Percentiles rank a stretch among this genome's conserved stretches.
Evolutionary conservation across 2,329 filamentous ascomycete species (phyloP).

Genomic region (Trichoderma atrobrunneum): DNA sequence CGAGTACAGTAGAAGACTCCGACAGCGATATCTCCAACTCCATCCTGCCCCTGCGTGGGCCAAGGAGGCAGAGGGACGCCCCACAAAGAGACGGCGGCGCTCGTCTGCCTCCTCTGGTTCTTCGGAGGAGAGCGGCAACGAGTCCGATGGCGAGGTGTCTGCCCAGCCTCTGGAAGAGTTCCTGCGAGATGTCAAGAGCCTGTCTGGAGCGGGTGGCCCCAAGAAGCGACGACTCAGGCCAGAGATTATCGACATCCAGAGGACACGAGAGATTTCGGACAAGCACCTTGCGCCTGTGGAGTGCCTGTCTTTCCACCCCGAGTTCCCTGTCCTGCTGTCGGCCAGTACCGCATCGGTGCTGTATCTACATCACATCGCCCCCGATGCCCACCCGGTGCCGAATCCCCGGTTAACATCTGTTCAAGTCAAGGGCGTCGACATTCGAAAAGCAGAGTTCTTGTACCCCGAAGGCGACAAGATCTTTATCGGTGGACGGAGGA

Average conservation of each 20-base stretch:
- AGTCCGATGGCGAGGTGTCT: slow-evolving; percentile 59
- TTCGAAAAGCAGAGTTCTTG: slow-evolving; percentile 80
- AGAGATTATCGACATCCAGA: slow-evolving; percentile 86
- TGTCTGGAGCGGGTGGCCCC: slow-evolving; percentile 53
- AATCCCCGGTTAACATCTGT: slow-evolving; percentile 90
- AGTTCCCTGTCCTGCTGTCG: slow-evolving; percentile 83
- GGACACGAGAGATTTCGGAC: slow-evolving; percentile 80
- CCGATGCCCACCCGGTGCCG: slow-evolving; percentile 68
- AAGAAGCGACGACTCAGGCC: slow-evolving; percentile 74
- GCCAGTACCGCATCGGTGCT: slow-evolving; percentile 82
- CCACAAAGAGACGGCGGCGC: slow-evolving; percentile 49
- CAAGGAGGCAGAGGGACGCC: slow-evolving; percentile 47
- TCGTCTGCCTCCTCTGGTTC: slow-evolving; percentile 53
- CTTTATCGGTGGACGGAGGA: slow-evolving; percentile 81
- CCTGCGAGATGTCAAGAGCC: slow-evolving; percentile 68
- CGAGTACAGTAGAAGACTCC: slow-evolving; percentile 78
- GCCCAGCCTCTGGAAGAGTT: slow-evolving; percentile 76
- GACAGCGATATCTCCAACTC: slow-evolving; percentile 68
- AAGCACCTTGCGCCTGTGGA: slow-evolving; percentile 75
- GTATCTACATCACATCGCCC: slow-evolving; percentile 84
- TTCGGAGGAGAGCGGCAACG: slow-evolving; percentile 53
- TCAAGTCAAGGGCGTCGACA: slow-evolving; percentile 78
- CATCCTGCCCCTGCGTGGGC: slow-evolving; percentile 63
- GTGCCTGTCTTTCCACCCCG: slow-evolving; percentile 84
- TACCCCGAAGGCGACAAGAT: slow-evolving; percentile 71